phyloP scores from a whole-genome alignment of 2,329 filamentous ascomycete species.

The Calonectria pauciramosa region DNA sequence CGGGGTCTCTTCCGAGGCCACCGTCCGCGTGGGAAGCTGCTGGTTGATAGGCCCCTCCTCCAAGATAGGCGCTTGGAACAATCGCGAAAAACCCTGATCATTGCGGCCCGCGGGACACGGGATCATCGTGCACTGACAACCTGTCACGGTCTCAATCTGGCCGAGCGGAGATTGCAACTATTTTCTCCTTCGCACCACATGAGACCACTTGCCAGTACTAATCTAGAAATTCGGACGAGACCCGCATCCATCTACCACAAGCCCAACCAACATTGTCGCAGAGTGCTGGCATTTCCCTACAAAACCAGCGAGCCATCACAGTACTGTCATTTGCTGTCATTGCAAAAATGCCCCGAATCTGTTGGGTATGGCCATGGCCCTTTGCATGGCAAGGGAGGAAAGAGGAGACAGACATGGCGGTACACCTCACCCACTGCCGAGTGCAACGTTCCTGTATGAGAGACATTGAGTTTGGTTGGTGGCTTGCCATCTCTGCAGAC shows the following conservation, averaged over 20 bases:
- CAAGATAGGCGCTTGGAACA: background rate
- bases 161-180: slow-evolving; percentile 24
- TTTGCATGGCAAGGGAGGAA: background rate
- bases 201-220: slow-evolving; percentile 17
- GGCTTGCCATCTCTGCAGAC: slow-evolving; percentile 10
- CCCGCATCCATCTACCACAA: background rate
- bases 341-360: background rate
- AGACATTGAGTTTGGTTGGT: slow-evolving; percentile 15
- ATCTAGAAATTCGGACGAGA: slow-evolving; percentile 8
- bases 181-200: slow-evolving; percentile 26
- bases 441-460: slow-evolving; percentile 12
- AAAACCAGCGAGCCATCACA: background rate
- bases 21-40: background rate
- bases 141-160: slow-evolving; percentile 13
- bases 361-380: background rate
- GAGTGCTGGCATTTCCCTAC: slow-evolving; percentile 2
- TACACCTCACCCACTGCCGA: background rate
- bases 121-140: slow-evolving; percentile 16
- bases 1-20: background rate
- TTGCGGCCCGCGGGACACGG: slow-evolving; percentile 19
- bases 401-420: background rate
- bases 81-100: slow-evolving; percentile 2
- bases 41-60: background rate
- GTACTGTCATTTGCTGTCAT: background rate
- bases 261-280: background rate